Base-by-base conservation (phyloP, 2,329 filamentous ascomycete species). In the Rutstroemia sp. region DNA sequence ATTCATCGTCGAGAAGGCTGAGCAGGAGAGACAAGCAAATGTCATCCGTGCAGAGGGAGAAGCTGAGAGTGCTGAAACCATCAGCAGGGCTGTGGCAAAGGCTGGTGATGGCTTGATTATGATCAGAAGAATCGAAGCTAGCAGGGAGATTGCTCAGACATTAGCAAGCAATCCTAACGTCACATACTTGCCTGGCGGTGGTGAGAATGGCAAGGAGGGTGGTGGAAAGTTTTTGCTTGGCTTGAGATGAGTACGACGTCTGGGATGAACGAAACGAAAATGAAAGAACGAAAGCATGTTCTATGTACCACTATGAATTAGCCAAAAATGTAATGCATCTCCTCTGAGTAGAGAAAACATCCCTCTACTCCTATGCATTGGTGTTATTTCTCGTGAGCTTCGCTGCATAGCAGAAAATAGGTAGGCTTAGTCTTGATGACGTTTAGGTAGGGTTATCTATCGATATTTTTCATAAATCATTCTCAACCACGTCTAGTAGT, bases 11-110 rank as follows among this genome's bases (percentile, higher is more conserved):
- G 94, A 99, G 82, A 90, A 90, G 73, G 94, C 94, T 59, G 94
- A 99, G 82, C 94, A 99, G 79, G 94, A 99, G 78, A 83, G 94
- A 68, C 94, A 99, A 77, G 94, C 94, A 66, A 97, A 94, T 76
- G 94, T 99, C 69, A 99, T 99, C 74, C 84, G 94, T 56, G 94
- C 94, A 52, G 94, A 99, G 81, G 94, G 94, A 71, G 94, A 99
- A 76, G 92, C 92, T 64, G 92, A 97, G 81, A 89, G 87, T 68
- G 94, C 94, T 49, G 94, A 99, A 55, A 95, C 91, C 62, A 97
- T 99, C 72, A 87, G 84, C 75, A 94, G 87, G 77, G 92, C 92
- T 19, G 92, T 99, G 65, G 86, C 89, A 65, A 96, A 95, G 84
- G 82, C 84, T 57, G 94, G 94, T 64, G 92, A 96, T 73, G 94